Conservation (phyloP, 129 eudicot genomes). For the Mikania micrantha region DNA sequence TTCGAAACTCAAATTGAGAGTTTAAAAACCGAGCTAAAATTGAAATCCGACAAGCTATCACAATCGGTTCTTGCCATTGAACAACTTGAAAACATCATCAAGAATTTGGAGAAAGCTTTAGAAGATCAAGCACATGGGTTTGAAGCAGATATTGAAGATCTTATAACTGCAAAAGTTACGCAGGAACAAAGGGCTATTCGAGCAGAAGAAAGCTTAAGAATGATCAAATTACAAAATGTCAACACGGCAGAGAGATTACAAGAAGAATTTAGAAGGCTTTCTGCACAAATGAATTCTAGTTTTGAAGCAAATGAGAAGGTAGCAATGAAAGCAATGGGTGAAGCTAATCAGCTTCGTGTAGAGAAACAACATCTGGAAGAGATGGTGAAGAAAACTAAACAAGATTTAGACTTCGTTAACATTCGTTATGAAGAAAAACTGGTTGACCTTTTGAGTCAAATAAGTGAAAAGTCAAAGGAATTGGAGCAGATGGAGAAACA, state of each 20-base stretch:
- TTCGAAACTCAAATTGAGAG: slow-evolving; percentile 49
- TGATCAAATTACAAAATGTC: slow-evolving; percentile 56
- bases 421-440: slow-evolving; percentile 46
- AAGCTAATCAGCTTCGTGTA: slow-evolving; percentile 65
- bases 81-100: slow-evolving; percentile 52
- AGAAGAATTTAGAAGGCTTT: slow-evolving; percentile 79
- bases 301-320: slow-evolving; percentile 80
- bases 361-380: slow-evolving; percentile 60
- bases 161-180: slow-evolving; percentile 62
- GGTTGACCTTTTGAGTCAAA: slow-evolving; percentile 33
- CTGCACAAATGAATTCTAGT: slow-evolving; percentile 69
- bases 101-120: slow-evolving; percentile 62
- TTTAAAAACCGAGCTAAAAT: slow-evolving; percentile 39
- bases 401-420: slow-evolving; percentile 39
- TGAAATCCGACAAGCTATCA: slow-evolving; percentile 39
- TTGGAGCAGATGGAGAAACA: slow-evolving; percentile 45
- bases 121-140: slow-evolving; percentile 65
- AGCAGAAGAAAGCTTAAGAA: slow-evolving; percentile 75
- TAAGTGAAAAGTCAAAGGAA: slow-evolving; percentile 33
- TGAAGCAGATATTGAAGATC: slow-evolving; percentile 75
- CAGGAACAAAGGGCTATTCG: slow-evolving; percentile 78
- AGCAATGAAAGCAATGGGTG: slow-evolving; percentile 58
- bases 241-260: slow-evolving; percentile 73
- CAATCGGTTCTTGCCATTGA: slow-evolving; percentile 34
- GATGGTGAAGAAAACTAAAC: slow-evolving; percentile 41